Conservation (phyloP, 345 rosid genomes). For the Sonneratia caseolaris region DNA sequence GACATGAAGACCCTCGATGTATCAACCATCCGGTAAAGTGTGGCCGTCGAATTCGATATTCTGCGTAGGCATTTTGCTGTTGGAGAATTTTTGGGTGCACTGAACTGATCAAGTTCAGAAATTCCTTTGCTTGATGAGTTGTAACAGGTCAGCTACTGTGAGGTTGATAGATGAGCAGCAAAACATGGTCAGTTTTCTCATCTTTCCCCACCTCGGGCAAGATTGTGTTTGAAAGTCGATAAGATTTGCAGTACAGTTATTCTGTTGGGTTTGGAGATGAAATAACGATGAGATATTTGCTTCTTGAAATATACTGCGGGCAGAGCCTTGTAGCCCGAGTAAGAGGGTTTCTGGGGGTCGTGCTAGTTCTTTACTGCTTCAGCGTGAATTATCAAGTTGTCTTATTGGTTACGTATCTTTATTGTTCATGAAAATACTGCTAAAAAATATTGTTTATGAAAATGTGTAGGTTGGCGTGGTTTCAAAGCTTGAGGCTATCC, state of each 20-base stretch:
- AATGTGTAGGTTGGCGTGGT: slow-evolving; percentile 68
- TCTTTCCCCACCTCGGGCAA: neutral
- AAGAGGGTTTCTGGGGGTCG: neutral
- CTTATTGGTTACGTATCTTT: neutral
- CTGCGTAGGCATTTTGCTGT: neutral
- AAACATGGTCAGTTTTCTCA: slow-evolving; percentile 63
- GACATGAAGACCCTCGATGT: slow-evolving; percentile 59
- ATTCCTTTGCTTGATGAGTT: slow-evolving; percentile 5
- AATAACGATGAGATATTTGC: neutral
- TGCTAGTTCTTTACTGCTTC: neutral
- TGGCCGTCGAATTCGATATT: neutral
- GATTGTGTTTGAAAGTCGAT: neutral
- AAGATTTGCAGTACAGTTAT: no score
- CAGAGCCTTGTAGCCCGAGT: neutral
- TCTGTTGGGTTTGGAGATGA: no score
- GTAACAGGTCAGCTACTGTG: slow-evolving; percentile 56
- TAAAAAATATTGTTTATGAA: neutral
- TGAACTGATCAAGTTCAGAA: neutral
- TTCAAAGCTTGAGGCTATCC: slow-evolving; percentile 59
- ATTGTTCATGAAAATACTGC: slow-evolving; percentile 1
- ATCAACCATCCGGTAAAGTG: slow-evolving; percentile 42
- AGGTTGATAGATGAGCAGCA: slow-evolving; percentile 71
- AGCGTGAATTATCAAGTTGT: neutral
- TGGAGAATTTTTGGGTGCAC: no score
- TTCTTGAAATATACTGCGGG: neutral